Percentiles rank a stretch among this genome's conserved stretches.
Evolutionary conservation across 176 grass and related monocot species (phyloP).

Genomic region (Oryza coarctata): DNA sequence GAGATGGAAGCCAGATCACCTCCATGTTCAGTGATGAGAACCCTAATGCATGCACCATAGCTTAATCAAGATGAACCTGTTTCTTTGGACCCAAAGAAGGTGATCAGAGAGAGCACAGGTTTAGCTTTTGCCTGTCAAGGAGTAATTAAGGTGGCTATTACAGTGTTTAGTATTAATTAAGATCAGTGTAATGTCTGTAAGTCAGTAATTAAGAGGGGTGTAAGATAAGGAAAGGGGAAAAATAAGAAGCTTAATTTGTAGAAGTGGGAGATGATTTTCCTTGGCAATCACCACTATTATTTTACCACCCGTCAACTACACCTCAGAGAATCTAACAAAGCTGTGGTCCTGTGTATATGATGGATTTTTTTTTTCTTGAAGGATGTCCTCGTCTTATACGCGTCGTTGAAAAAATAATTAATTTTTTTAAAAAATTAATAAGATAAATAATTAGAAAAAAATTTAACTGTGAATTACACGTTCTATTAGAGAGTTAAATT

Average conservation of each 20-base stretch:
- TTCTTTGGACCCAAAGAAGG: background rate
- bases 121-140: slow-evolving; percentile 15
- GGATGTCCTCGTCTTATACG: too few relatives aligned
- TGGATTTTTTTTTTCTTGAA: too few relatives aligned
- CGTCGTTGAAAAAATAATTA: too few relatives aligned
- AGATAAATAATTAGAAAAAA: too few relatives aligned
- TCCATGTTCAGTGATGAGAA: slow-evolving; percentile 77
- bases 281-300: slow-evolving; percentile 25
- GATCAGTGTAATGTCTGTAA: background rate
- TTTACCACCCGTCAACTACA: background rate
- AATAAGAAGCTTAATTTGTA: slow-evolving; percentile 36
- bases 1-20: slow-evolving; percentile 58
- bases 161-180: slow-evolving; percentile 14
- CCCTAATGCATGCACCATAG: slow-evolving; percentile 70
- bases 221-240: slow-evolving; percentile 1
- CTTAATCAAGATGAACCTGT: slow-evolving; percentile 27
- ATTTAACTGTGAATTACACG: too few relatives aligned
- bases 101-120: background rate
- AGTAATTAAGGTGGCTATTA: background rate
- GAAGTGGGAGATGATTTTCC: slow-evolving; percentile 40
- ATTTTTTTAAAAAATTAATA: too few relatives aligned
- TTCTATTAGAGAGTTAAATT: too few relatives aligned
- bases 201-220: background rate
- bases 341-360: slow-evolving; percentile 10
- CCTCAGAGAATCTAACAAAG: slow-evolving; percentile 36